Conservation (phyloP, 768 basidiomycete genomes). For the Lentinula edodes region DNA sequence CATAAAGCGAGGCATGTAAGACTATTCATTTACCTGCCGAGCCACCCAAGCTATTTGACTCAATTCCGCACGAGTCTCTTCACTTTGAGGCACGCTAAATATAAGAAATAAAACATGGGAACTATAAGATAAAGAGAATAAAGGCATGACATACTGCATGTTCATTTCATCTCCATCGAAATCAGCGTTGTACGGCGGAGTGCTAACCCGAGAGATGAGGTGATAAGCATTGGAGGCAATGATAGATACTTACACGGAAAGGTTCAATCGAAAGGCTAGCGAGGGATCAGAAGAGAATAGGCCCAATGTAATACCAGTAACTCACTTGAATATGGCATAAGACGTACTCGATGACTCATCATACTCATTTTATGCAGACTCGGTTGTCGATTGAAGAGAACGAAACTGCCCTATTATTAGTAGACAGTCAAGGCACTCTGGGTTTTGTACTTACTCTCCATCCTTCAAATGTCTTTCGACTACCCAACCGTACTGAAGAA, state of each 20-base stretch:
- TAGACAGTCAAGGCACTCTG: background rate
- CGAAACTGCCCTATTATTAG: conserved; percentile 46
- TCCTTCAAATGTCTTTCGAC: conserved; percentile 97
- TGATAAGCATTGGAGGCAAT: conserved; percentile 14
- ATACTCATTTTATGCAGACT: conserved; percentile 99
- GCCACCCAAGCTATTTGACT: conserved; percentile 99
- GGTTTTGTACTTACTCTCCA: conserved; percentile 74
- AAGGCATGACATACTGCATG: conserved; percentile 79
- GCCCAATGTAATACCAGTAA: conserved; percentile 10
- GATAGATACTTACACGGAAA: conserved; percentile 78
- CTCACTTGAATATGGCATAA: conserved; percentile 98
- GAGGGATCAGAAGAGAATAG: conserved; percentile 8
- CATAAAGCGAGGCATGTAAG: background rate
- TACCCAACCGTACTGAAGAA: conserved; percentile 97
- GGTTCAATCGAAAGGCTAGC: conserved; percentile 91
- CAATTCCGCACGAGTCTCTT: conserved; percentile 97
- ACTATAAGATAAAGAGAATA: background rate
- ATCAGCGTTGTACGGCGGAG: conserved; percentile 98
- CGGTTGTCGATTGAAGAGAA: conserved; percentile 97
- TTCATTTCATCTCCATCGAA: conserved; percentile 99
- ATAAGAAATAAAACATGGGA: background rate
- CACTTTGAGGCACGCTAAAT: conserved; percentile 88
- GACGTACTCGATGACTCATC: conserved; percentile 97
- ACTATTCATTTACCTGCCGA: conserved; percentile 56
- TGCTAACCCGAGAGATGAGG: conserved; percentile 42